These are phyloP conservation scores for Pseudogymnoascus sp. DNA, from an alignment of 2,329 filamentous ascomycete genomes.

Conservation along the genomic window DNA sequence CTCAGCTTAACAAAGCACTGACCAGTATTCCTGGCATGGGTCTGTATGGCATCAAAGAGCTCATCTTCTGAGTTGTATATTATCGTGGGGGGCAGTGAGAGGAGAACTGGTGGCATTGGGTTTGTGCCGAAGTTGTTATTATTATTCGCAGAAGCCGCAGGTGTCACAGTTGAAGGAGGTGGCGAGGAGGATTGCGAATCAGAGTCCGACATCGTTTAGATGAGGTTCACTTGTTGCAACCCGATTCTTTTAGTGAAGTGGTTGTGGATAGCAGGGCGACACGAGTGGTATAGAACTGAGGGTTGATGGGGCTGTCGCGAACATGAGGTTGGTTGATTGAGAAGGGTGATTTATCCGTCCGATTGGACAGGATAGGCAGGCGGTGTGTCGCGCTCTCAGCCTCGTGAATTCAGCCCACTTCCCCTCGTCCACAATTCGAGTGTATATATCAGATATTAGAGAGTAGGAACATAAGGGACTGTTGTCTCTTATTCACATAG, in stretches of 20 bases:
- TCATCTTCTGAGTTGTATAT: constrained; percentile 8
- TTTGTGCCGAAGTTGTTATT: background rate
- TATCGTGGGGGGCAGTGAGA: background rate
- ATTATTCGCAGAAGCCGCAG: background rate
- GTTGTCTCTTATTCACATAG: background rate
- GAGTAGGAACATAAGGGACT: background rate
- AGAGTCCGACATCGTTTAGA: background rate
- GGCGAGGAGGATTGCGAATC: background rate
- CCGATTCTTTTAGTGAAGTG: background rate
- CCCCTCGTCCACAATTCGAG: background rate
- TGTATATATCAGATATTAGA: background rate
- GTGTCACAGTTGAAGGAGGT: background rate
- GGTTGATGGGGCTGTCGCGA: background rate
- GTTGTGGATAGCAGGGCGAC: background rate
- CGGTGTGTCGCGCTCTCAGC: background rate
- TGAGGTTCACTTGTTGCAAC: background rate
- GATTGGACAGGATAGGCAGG: background rate
- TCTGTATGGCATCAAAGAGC: constrained; percentile 3
- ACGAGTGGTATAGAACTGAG: background rate
- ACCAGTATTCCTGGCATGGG: background rate
- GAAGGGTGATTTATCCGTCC: background rate
- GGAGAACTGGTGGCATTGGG: background rate
- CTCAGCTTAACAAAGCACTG: constrained; percentile 10
- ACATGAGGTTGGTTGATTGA: constrained; percentile 4
- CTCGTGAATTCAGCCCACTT: background rate